phyloP scores from a whole-genome alignment of 306 rosid species.

The Boehmeria nivea region DNA sequence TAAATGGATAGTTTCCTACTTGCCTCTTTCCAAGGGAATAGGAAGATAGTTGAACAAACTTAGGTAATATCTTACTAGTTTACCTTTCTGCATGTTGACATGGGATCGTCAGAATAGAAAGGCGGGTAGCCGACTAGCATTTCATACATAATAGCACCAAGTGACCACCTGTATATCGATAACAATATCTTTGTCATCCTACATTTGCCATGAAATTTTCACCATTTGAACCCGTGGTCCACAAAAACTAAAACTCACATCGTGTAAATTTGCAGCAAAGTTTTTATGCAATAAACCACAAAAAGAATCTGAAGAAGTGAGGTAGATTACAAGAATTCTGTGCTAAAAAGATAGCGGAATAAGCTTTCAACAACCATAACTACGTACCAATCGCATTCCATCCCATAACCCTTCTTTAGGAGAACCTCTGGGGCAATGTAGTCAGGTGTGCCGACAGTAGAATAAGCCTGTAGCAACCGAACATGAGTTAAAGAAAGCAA shows the following conservation, averaged over 20 bases:
- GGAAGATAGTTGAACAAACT: neutral
- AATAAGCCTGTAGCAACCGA: constrained; percentile 97
- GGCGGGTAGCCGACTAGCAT: constrained; percentile 98
- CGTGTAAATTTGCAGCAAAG: too few relatives aligned
- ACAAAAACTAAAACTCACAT: too few relatives aligned
- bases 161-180: constrained; percentile 81
- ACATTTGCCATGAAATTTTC: neutral
- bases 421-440: constrained; percentile 99
- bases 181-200: constrained; percentile 17
- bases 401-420: constrained; percentile 89
- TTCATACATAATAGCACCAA: constrained; percentile 99
- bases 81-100: constrained; percentile 98
- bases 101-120: constrained; percentile 96
- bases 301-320: neutral
- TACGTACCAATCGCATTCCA: constrained; percentile 99
- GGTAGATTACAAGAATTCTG: neutral
- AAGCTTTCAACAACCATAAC: neutral
- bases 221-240: neutral
- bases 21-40: neutral
- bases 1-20: neutral
- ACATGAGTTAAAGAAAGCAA: constrained; percentile 17
- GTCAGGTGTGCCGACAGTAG: constrained; percentile 99
- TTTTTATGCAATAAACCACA: too few relatives aligned
- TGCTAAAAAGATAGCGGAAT: neutral
- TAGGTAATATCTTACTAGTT: constrained; percentile 10